Evolutionary conservation across 768 basidiomycete genomes (phyloP).

Genomic region (Termitomyces sp.): DNA sequence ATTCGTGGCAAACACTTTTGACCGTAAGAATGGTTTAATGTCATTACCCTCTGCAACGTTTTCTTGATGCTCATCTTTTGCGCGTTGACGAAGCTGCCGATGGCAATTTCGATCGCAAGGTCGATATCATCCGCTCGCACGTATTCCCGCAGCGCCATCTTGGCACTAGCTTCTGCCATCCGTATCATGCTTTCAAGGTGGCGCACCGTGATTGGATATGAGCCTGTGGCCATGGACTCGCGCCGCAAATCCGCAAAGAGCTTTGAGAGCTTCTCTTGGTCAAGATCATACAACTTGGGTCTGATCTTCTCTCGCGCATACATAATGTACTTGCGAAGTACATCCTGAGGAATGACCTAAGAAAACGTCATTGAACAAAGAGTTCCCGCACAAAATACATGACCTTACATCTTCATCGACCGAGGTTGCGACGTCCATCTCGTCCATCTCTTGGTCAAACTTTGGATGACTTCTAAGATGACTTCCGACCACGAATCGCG

Average conservation of each 20-base stretch:
- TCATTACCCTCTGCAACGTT: constrained; percentile 93
- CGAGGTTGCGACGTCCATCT: constrained; percentile 87
- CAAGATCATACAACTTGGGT: constrained; percentile 92
- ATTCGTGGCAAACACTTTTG: constrained; percentile 80
- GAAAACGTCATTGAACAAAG: not conserved
- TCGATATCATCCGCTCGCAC: constrained; percentile 96
- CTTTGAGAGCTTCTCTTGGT: constrained; percentile 91
- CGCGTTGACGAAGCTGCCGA: constrained; percentile 91
- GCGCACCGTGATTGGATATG: constrained; percentile 96
- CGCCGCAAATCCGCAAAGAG: constrained; percentile 93
- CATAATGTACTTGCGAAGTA: constrained; percentile 98
- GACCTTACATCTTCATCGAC: constrained; percentile 80
- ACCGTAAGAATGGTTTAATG: constrained; percentile 75
- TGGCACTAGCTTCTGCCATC: constrained; percentile 97
- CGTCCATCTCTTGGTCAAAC: constrained; percentile 82
- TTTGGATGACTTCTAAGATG: constrained; percentile 92
- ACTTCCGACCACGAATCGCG: constrained; percentile 96
- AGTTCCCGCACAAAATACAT: not conserved
- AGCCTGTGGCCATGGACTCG: constrained; percentile 96
- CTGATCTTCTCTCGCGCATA: constrained; percentile 90
- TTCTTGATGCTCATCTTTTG: constrained; percentile 99
- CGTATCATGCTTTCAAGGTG: constrained; percentile 99
- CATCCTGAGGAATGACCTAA: constrained; percentile 94
- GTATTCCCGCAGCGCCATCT: constrained; percentile 96
- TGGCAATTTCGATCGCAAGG: constrained; percentile 91